Evolutionary conservation across 2,329 filamentous ascomycete species (phyloP).

Genomic region (Fusarium setosum): DNA sequence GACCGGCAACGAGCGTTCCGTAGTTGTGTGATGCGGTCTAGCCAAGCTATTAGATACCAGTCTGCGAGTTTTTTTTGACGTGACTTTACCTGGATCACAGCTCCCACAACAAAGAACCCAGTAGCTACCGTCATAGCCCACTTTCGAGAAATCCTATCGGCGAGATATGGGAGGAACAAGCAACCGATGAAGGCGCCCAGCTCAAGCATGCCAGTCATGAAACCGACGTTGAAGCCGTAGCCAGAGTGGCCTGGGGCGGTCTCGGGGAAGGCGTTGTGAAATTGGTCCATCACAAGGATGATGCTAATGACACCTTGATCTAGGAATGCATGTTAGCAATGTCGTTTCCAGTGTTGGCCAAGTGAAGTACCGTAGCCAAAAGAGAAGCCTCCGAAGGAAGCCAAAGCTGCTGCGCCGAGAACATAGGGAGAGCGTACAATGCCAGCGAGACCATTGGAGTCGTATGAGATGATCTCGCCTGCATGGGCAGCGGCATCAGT

Average conservation of each 20-base stretch:
- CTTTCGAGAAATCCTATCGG: slow-evolving; percentile 56
- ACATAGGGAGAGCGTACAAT: slow-evolving; percentile 52
- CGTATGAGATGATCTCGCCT: slow-evolving; percentile 20
- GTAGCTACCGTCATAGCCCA: slow-evolving; percentile 53
- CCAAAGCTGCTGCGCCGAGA: slow-evolving; percentile 55
- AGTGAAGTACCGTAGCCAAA: slow-evolving; percentile 20
- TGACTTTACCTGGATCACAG: not conserved
- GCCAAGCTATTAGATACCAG: not conserved
- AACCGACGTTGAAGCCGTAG: slow-evolving; percentile 40
- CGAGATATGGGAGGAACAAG: slow-evolving; percentile 48
- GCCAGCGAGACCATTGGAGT: slow-evolving; percentile 49
- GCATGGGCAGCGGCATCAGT: not conserved
- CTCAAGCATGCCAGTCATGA: slow-evolving; percentile 57
- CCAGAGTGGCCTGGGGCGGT: slow-evolving; percentile 29
- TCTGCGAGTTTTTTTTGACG: not conserved
- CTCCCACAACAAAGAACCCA: slow-evolving; percentile 45
- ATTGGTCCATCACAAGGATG: slow-evolving; percentile 58
- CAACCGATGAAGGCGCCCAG: slow-evolving; percentile 53
- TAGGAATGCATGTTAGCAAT: not conserved
- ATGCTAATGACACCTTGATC: slow-evolving; percentile 53
- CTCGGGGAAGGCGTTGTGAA: slow-evolving; percentile 51
- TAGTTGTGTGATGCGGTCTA: not conserved
- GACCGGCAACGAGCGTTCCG: not conserved
- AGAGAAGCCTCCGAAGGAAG: slow-evolving; percentile 46
- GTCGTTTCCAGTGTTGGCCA: not conserved